Base-by-base conservation (phyloP, 1,139 yeast genomes). In the Zygosaccharomyces sapae region DNA sequence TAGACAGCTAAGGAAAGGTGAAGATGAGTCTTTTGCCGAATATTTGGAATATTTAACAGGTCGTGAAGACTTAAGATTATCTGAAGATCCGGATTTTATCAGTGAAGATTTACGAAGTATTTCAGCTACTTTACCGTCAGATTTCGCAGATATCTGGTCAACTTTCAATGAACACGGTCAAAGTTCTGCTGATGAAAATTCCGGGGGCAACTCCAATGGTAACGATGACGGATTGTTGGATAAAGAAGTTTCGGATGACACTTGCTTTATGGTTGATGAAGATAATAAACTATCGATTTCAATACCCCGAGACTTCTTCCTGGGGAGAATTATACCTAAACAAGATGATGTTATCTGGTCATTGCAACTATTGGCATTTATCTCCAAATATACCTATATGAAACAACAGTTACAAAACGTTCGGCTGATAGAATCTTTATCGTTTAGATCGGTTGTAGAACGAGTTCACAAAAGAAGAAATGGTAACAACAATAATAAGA, bases 301-400 rank as follows among this genome's bases (percentile, higher is more conserved):
- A 2, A 66, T 71, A 0, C 90, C 89, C 4, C 73, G 96, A 51
- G 74, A 72, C 43, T 86, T 87, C 61, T 75, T 82, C 30, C 79
- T 83, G 48, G 95, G 96, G 1, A 81, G 83, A 20, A 77, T 89
- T 12, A 77, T 88, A 8, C 96, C 97, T 1, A 77, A 88, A 51
- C 95, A 87, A 54, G 97, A 90, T 62, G 98, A 92, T 63, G 86
- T 92, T 25, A 82, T 88, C 30, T 89, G 96, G 96, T 85, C 95
- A 4, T 73, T 92, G 46, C 97, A 92, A 67, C 74, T 92, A 30
- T 69, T 92, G 47, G 97, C 97, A 16, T 92, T 89, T 66, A 86
- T 90, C 43, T 88, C 97, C 7, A 92, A 92, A 65, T 90, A 90
- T 62, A 85, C 97, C 0, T 77, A 81, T 50, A 71, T 90, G 63